Conservation (phyloP, 2,329 filamentous ascomycete species). For the Periconia digitata region DNA sequence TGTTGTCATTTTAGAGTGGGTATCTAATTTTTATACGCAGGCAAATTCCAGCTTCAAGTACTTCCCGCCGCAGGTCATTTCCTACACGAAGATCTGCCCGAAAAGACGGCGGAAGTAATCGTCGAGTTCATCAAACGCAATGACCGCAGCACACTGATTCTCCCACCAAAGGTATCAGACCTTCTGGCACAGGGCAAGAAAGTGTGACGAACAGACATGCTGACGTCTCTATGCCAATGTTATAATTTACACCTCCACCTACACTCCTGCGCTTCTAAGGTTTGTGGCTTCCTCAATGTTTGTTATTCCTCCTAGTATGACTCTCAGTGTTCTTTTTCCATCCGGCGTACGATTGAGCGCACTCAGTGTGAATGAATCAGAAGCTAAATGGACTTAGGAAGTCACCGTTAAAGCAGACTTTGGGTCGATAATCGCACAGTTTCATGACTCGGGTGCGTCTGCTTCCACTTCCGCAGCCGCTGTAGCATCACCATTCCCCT, state of each 20-base stretch:
- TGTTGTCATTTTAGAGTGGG: conserved; percentile 1
- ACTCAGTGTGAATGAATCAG: neutral
- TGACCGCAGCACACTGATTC: conserved; percentile 77
- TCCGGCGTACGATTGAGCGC: neutral
- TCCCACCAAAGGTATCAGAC: conserved; percentile 82
- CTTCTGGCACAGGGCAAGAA: conserved; percentile 54
- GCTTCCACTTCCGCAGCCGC: conserved; percentile 16
- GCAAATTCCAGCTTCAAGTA: conserved; percentile 94
- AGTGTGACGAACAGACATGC: conserved; percentile 37
- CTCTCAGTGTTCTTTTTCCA: neutral
- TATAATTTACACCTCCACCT: neutral
- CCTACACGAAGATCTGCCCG: conserved; percentile 90
- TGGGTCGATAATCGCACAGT: too few relatives aligned
- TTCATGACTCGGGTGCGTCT: conserved; percentile 26
- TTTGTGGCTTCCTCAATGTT: neutral
- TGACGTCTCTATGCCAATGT: neutral
- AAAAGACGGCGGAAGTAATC: conserved; percentile 81
- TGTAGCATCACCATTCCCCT: conserved; percentile 27
- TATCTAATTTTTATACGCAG: conserved; percentile 45
- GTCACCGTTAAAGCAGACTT: too few relatives aligned
- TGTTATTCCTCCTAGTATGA: too few relatives aligned
- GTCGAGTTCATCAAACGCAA: conserved; percentile 93
- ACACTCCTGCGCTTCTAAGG: neutral
- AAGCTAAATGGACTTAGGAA: neutral
- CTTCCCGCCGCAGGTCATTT: conserved; percentile 96